A percentile compares a stretch with the other conserved stretches of the same genome.
These are phyloP conservation scores for Chlorophyllum brunneum DNA, from an alignment of 768 basidiomycete genomes.

Conservation along the genomic window DNA sequence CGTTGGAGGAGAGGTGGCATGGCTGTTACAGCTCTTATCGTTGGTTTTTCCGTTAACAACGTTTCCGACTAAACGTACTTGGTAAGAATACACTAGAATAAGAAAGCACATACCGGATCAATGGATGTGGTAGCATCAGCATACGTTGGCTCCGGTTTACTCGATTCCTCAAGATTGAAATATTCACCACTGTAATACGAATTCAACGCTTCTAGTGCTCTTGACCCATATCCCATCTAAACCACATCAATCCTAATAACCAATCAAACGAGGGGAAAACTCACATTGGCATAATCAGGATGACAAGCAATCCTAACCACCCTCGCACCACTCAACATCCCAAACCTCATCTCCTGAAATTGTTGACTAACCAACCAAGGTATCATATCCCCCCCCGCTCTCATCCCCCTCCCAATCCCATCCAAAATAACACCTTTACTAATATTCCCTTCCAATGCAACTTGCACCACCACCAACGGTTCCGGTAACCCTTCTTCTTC, in stretches of 20 bases:
- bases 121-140: slow-evolving; percentile 48
- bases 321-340: slow-evolving; percentile 83
- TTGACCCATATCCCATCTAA: slow-evolving; percentile 96
- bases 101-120: slow-evolving; percentile 32
- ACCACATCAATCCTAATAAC: background rate
- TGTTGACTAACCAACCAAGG: slow-evolving; percentile 95
- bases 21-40: slow-evolving; percentile 62
- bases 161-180: slow-evolving; percentile 77
- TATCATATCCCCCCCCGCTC: slow-evolving; percentile 94
- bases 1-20: slow-evolving; percentile 95
- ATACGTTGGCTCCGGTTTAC: slow-evolving; percentile 50
- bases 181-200: slow-evolving; percentile 92
- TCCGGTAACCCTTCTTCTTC: slow-evolving; percentile 55
- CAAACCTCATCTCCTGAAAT: slow-evolving; percentile 96
- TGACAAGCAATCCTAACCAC: slow-evolving; percentile 93
- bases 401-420: slow-evolving; percentile 74
- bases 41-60: slow-evolving; percentile 76
- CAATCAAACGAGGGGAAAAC: slow-evolving; percentile 24
- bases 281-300: slow-evolving; percentile 88
- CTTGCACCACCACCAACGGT: slow-evolving; percentile 92
- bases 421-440: slow-evolving; percentile 83
- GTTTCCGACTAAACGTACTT: slow-evolving; percentile 26
- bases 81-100: background rate
- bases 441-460: slow-evolving; percentile 93
- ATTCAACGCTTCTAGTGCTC: slow-evolving; percentile 83